These are phyloP conservation scores for Yamadazyma songkhlaensis DNA, from an alignment of 1,139 yeast genomes.

Conservation along the genomic window DNA sequence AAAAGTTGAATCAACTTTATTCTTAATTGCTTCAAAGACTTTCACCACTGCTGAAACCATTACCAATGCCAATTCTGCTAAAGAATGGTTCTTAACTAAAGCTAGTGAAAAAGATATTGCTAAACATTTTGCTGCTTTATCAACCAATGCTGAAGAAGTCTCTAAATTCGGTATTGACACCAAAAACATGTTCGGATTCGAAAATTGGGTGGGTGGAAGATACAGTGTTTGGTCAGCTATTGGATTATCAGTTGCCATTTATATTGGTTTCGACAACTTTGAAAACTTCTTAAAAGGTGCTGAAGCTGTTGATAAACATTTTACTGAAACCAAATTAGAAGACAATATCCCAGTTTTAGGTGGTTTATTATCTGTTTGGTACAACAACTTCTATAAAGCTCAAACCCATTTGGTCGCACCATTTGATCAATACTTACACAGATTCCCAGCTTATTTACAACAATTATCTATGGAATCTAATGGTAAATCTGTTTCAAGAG, in stretches of 20 bases:
- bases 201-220: slow-evolving; percentile 99
- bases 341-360: slow-evolving; percentile 91
- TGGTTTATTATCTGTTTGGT: slow-evolving; percentile 94
- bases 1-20: slow-evolving; percentile 89
- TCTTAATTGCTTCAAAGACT: slow-evolving; percentile 94
- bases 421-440: slow-evolving; percentile 95
- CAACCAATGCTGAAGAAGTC: slow-evolving; percentile 90
- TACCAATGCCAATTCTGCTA: slow-evolving; percentile 94
- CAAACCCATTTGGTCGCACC: slow-evolving; percentile 98
- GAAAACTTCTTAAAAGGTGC: slow-evolving; percentile 93
- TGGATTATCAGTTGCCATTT: slow-evolving; percentile 91
- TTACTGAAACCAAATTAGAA: slow-evolving; percentile 77
- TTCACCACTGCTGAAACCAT: slow-evolving; percentile 98
- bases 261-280: slow-evolving; percentile 93
- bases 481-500: slow-evolving; percentile 96
- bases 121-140: slow-evolving; percentile 94
- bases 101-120: slow-evolving; percentile 79
- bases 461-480: slow-evolving; percentile 98
- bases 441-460: slow-evolving; percentile 99
- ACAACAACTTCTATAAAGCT: slow-evolving; percentile 96
- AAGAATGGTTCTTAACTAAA: slow-evolving; percentile 80
- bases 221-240: slow-evolving; percentile 99
- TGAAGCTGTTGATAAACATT: slow-evolving; percentile 93
- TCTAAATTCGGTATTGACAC: slow-evolving; percentile 94
- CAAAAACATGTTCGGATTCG: slow-evolving; percentile 97